Conservation (phyloP, 495 filamentous ascomycete genomes). For the Penicillium lagena region DNA sequence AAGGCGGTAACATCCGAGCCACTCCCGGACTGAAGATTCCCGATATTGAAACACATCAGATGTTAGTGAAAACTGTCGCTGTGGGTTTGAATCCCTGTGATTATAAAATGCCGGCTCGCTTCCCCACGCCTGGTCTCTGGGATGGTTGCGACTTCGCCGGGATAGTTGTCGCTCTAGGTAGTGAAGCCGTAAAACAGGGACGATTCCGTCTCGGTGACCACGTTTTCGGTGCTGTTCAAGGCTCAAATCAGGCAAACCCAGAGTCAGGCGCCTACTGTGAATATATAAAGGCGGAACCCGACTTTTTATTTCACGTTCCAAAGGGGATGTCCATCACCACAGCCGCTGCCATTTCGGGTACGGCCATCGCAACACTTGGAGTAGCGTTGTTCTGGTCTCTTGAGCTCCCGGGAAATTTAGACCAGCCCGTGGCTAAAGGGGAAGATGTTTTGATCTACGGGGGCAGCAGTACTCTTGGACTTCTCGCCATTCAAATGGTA, state of each 20-base stretch:
- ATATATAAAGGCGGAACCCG: constrained; percentile 17
- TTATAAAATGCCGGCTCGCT: constrained; percentile 31
- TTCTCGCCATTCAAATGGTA: constrained; percentile 37
- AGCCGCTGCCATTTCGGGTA: constrained; percentile 12
- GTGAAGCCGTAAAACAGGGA: constrained; percentile 7
- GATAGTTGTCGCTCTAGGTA: constrained; percentile 23
- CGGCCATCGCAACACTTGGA: constrained; percentile 20
- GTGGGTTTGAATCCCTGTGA: constrained; percentile 44
- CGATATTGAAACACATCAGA: constrained; percentile 8
- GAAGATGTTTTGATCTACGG: constrained; percentile 36
- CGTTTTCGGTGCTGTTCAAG: constrained; percentile 30
- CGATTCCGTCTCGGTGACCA: constrained; percentile 19
- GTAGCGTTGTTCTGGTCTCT: constrained; percentile 23
- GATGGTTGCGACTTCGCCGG: constrained; percentile 42
- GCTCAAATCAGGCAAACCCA: constrained; percentile 21
- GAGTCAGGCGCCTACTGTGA: constrained; percentile 31
- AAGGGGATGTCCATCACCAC: constrained; percentile 1
- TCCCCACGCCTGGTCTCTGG: constrained; percentile 25
- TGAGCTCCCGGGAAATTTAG: constrained; percentile 16
- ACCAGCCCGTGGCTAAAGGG: constrained; percentile 11
- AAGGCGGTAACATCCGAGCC: constrained; percentile 10
- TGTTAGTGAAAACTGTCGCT: constrained; percentile 24
- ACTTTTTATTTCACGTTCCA: constrained; percentile 16
- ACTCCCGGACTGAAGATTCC: constrained; percentile 15
- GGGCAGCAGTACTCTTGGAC: constrained; percentile 38